Conservation (phyloP, 2,329 filamentous ascomycete species). For the Chalara sp. region DNA sequence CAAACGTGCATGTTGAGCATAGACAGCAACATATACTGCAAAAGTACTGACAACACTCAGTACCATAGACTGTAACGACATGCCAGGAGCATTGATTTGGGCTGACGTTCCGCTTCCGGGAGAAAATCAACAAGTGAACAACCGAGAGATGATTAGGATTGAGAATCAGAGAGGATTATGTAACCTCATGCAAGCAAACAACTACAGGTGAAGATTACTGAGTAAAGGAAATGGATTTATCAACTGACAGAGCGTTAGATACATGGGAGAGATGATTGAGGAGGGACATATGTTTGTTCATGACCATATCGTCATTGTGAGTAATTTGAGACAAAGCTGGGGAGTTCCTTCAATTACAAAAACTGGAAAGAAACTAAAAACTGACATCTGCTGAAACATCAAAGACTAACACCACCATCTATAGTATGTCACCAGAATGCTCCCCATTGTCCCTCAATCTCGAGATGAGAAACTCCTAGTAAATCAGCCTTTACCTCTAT, state of each 20-base stretch:
- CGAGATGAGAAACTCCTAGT: slow-evolving; percentile 20
- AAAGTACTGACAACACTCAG: slow-evolving; percentile 7
- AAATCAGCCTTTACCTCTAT: slow-evolving; percentile 35
- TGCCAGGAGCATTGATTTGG: slow-evolving; percentile 47
- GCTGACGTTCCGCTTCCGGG: slow-evolving; percentile 52
- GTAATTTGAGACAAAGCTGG: background rate
- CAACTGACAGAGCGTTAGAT: slow-evolving; percentile 15
- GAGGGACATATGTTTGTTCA: slow-evolving; percentile 21
- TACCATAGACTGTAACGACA: slow-evolving; percentile 32
- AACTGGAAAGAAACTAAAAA: too few species aligned
- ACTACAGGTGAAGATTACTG: slow-evolving; percentile 38
- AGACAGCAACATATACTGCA: too few species aligned
- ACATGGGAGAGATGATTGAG: slow-evolving; percentile 18
- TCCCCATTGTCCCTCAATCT: slow-evolving; percentile 14
- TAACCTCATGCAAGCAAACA: slow-evolving; percentile 43
- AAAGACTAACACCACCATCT: too few species aligned
- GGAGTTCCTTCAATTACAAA: too few species aligned
- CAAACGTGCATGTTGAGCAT: too few species aligned
- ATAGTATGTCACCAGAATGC: slow-evolving; percentile 17
- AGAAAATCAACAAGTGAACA: slow-evolving; percentile 20
- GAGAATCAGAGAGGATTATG: slow-evolving; percentile 35
- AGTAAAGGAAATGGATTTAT: background rate
- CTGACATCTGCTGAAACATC: too few species aligned
- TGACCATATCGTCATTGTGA: slow-evolving; percentile 19
- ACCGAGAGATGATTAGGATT: slow-evolving; percentile 21